Percentiles rank a stretch among this genome's conserved stretches.
Evolutionary conservation across 2,329 filamentous ascomycete species (phyloP).

Genomic region (Beauveria medogensis): DNA sequence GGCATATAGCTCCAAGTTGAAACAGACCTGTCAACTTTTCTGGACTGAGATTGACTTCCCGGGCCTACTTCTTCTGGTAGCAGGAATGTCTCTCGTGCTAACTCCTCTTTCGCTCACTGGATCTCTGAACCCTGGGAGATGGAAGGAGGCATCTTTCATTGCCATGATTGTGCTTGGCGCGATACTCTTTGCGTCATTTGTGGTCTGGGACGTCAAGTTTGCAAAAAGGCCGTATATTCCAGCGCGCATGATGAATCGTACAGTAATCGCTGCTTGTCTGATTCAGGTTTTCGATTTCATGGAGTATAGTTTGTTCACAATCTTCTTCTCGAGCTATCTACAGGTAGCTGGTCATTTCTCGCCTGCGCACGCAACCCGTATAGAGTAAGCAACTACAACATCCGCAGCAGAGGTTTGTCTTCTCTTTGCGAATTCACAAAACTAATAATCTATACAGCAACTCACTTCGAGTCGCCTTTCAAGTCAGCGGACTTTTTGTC

Average conservation of each 20-base stretch:
- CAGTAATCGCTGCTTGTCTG: slow-evolving; percentile 30
- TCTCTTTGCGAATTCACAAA: not conserved
- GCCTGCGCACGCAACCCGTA: slow-evolving; percentile 28
- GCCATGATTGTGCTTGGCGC: slow-evolving; percentile 28
- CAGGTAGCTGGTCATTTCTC: slow-evolving; percentile 31
- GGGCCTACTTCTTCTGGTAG: slow-evolving; percentile 24
- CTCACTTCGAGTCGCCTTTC: slow-evolving; percentile 26
- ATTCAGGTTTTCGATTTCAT: slow-evolving; percentile 29
- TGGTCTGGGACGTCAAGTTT: slow-evolving; percentile 29
- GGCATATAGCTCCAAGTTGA: not conserved
- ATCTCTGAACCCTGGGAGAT: slow-evolving; percentile 22
- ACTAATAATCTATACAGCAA: slow-evolving; percentile 15
- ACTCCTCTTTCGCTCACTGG: slow-evolving; percentile 31
- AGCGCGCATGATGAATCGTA: slow-evolving; percentile 29
- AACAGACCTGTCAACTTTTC: slow-evolving; percentile 17
- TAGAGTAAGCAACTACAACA: slow-evolving; percentile 19
- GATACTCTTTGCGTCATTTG: slow-evolving; percentile 18
- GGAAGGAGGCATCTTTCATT: slow-evolving; percentile 26
- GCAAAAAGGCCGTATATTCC: slow-evolving; percentile 31
- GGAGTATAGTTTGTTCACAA: slow-evolving; percentile 29
- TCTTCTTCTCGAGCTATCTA: slow-evolving; percentile 33
- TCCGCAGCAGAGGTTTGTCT: too few species aligned
- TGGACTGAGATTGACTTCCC: slow-evolving; percentile 27
- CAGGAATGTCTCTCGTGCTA: slow-evolving; percentile 26
- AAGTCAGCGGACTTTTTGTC: slow-evolving; percentile 27